A percentile compares a stretch with the other conserved stretches of the same genome.
Evolutionary conservation across 2,329 filamentous ascomycete species (phyloP).

Genomic region (Leptoxyphium fumago): DNA sequence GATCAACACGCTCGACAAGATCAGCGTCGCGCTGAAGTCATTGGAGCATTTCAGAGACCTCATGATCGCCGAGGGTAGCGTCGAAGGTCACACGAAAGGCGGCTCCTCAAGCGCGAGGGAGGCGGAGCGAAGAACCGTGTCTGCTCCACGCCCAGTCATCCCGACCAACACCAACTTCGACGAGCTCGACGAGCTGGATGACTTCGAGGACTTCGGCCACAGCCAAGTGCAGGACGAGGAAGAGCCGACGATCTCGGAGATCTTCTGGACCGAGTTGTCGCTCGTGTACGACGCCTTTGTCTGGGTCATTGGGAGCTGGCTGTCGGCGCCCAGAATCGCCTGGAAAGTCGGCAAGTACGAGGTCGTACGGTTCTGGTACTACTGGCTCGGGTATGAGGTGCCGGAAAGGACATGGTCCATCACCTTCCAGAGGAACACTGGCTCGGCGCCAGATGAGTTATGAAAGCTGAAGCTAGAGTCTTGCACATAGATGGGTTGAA

Average conservation of each 20-base stretch:
- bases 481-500: not conserved
- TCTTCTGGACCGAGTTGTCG: slow-evolving; percentile 48
- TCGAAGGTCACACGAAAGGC: slow-evolving; percentile 6
- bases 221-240: slow-evolving; percentile 23
- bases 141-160: slow-evolving; percentile 18
- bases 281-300: slow-evolving; percentile 48
- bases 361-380: slow-evolving; percentile 39
- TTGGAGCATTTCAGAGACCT: slow-evolving; percentile 55
- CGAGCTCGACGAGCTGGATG: slow-evolving; percentile 15
- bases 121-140: slow-evolving; percentile 1
- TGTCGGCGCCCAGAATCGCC: slow-evolving; percentile 23
- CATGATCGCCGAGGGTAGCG: slow-evolving; percentile 18
- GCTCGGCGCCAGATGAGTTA: not conserved
- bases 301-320: slow-evolving; percentile 57
- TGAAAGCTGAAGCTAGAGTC: not conserved
- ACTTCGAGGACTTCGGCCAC: slow-evolving; percentile 8
- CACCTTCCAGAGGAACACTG: not conserved
- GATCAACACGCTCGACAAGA: slow-evolving; percentile 82
- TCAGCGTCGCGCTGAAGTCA: slow-evolving; percentile 65
- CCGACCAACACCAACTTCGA: slow-evolving; percentile 5
- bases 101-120: slow-evolving; percentile 7
- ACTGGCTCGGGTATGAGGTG: slow-evolving; percentile 35
- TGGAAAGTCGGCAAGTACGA: slow-evolving; percentile 37
- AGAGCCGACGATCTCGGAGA: slow-evolving; percentile 38
- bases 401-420: not conserved